Conservation (phyloP, 331 rosid genomes). For the Stylosanthes scabra region DNA sequence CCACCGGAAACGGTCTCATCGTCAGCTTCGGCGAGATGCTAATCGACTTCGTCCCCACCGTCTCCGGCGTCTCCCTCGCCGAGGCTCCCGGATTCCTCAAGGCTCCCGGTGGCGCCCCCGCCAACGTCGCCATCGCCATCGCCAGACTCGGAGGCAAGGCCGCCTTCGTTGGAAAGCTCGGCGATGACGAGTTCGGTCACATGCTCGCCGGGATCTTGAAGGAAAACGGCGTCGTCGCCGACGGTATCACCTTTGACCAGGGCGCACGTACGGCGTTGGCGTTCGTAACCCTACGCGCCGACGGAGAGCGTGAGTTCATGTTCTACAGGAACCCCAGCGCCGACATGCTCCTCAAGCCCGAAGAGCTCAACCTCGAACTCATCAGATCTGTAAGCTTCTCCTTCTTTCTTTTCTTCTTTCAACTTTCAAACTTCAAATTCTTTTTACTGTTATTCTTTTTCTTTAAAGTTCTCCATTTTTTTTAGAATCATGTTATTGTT, state of each 20-base stretch:
- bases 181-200: constrained; percentile 86
- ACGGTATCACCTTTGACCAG: constrained; percentile 74
- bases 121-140: constrained; percentile 90
- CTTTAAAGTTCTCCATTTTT: too few relatives aligned
- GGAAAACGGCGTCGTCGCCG: constrained; percentile 62
- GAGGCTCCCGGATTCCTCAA: constrained; percentile 92
- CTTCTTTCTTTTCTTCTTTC: neutral
- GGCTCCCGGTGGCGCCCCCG: constrained; percentile 97
- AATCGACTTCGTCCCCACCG: constrained; percentile 87
- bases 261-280: constrained; percentile 93
- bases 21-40: constrained; percentile 94
- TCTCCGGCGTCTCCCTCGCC: constrained; percentile 79
- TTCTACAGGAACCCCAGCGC: constrained; percentile 97
- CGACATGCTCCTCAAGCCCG: constrained; percentile 85
- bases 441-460: too few relatives aligned
- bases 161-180: constrained; percentile 85
- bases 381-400: constrained; percentile 80
- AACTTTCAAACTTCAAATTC: neutral
- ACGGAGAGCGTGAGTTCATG: constrained; percentile 98
- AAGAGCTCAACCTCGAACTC: constrained; percentile 83
- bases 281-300: constrained; percentile 89
- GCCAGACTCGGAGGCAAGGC: constrained; percentile 72
- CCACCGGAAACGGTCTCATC: constrained; percentile 63
- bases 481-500: constrained; percentile 11
- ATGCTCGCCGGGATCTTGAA: constrained; percentile 85